Evolutionary conservation across 2,329 filamentous ascomycete species (phyloP).

Genomic region (Aspergillus pseudoterreus): DNA sequence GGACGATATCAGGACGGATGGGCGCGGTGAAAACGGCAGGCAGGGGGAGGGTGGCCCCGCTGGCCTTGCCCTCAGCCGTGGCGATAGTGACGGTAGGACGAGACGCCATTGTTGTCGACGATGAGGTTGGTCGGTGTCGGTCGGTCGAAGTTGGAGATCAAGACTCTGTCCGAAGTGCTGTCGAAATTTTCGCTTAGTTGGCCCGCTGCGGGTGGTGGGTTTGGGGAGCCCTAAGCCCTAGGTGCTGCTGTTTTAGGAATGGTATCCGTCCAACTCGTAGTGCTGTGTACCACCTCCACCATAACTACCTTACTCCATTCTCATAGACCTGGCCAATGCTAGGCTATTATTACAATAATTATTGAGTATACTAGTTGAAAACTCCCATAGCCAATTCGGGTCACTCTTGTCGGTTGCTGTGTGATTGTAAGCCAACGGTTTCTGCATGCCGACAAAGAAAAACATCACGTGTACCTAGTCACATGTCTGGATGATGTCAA

Average conservation of each 20-base stretch:
- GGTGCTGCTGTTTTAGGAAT: conserved; percentile 12
- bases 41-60: conserved; percentile 83
- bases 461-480: too few relatives aligned
- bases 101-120: conserved; percentile 71
- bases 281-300: too few relatives aligned
- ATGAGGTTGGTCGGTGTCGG: conserved; percentile 35
- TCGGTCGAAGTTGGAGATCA: conserved; percentile 37
- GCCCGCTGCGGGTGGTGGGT: conserved; percentile 20
- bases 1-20: conserved; percentile 98
- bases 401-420: too few relatives aligned
- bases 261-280: not conserved
- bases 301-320: too few relatives aligned
- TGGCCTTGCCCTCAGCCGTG: conserved; percentile 90
- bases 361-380: too few relatives aligned
- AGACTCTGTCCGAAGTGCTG: conserved; percentile 28
- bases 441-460: too few relatives aligned
- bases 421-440: too few relatives aligned
- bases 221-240: conserved; percentile 38
- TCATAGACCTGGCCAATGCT: not conserved
- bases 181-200: conserved; percentile 45
- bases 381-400: too few relatives aligned
- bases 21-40: conserved; percentile 96
- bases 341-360: too few relatives aligned
- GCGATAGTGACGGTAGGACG: conserved; percentile 97
- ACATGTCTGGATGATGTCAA: too few relatives aligned